A percentile compares a stretch with the other conserved stretches of the same genome.
phyloP scores from a whole-genome alignment of 2,329 filamentous ascomycete species.

The Phaeomoniella chlamydospora region DNA sequence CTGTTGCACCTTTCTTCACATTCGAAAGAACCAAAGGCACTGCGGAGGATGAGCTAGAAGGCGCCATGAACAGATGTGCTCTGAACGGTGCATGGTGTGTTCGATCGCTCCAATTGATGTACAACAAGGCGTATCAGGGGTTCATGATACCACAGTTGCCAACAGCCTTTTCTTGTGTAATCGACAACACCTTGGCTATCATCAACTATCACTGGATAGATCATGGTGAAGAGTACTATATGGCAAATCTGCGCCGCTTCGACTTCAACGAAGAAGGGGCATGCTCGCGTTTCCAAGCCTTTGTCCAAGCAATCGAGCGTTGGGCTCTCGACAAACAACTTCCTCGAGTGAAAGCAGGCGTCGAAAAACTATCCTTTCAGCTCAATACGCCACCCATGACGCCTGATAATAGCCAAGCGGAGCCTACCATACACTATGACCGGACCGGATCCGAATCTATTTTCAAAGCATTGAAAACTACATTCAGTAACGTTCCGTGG shows the following conservation, averaged over 20 bases:
- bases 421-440: background rate
- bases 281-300: conserved; percentile 9
- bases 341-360: conserved; percentile 8
- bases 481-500: conserved; percentile 8
- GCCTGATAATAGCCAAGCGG: conserved; percentile 2
- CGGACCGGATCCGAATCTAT: background rate
- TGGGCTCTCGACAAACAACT: conserved; percentile 9
- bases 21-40: conserved; percentile 9
- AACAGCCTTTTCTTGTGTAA: conserved; percentile 10
- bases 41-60: conserved; percentile 8
- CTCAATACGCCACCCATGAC: conserved; percentile 7
- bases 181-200: conserved; percentile 11
- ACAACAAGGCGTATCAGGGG: conserved; percentile 7
- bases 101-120: conserved; percentile 10
- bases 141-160: conserved; percentile 6
- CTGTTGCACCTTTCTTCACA: conserved; percentile 10
- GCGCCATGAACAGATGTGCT: conserved; percentile 12
- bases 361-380: conserved; percentile 5
- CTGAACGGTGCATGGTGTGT: conserved; percentile 12
- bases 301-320: conserved; percentile 10
- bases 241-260: conserved; percentile 12
- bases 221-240: conserved; percentile 10
- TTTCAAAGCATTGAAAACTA: conserved; percentile 5
- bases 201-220: conserved; percentile 13
- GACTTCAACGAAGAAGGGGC: conserved; percentile 10